Base-by-base conservation (phyloP, 805 yeast genomes). In the Lipomyces japonicus region DNA sequence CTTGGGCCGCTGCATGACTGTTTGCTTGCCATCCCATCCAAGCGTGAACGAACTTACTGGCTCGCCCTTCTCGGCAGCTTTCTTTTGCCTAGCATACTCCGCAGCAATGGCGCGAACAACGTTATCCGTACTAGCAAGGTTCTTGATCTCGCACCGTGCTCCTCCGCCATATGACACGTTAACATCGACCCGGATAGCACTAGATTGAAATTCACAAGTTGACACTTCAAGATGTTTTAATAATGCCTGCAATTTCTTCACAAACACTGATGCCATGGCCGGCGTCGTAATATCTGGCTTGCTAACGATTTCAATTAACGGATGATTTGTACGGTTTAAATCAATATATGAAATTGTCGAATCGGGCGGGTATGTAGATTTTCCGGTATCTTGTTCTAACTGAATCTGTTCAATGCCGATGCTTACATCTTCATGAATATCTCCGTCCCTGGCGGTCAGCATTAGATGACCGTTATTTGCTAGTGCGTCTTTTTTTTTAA, bases 131-230 rank as follows among this genome's bases (percentile, higher is more conserved):
- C 90, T 86, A 7, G 95, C 85, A 59, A 93, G 70, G 66, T 93
- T 93, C 65, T 93, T 93, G 61, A 93, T 76, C 62, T 93, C 98
- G 21, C 91, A 88, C 52, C 97, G 69, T 37, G 80, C 74, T 48
- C 83, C 80, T 25, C 56, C 55, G 25, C 26, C n/a, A 4, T 91
- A 81, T 22, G 95, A 85, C n/a, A 93, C 76, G 59, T 93, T 93
- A 7, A 88, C 97, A 63, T 93, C 98, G 3, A 91, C 93, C 61
- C 98, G 75, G 76, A 93, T 84, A 0, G 97, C 93, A 4, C 98
- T 98, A 1, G 89, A 80, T 63, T 93, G 97, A 63, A 93, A 73
- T 59, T 90, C 96, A 14, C 96, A 97, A 0, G 91, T 75, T 57
- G 95, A 88, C 1, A 93, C 78, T 3, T 77, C 79, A 44, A 88